Percentiles rank a stretch among this genome's conserved stretches.
Conservation (phyloP, 2,329 filamentous ascomycete genomes). For the Alternaria infectoria region DNA sequence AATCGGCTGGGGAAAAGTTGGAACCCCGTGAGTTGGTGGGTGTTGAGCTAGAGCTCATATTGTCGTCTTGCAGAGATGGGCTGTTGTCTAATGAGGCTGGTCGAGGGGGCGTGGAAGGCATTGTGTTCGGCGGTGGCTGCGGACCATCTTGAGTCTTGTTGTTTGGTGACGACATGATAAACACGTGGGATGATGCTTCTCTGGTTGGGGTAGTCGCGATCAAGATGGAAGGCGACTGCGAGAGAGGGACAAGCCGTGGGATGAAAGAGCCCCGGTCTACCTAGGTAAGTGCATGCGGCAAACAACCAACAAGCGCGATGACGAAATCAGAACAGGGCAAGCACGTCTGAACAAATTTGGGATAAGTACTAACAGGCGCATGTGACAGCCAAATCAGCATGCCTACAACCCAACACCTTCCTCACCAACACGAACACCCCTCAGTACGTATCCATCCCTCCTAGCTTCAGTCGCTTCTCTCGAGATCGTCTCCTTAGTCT, state of each 20-base stretch:
- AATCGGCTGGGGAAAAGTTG: constrained; percentile 16
- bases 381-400: background rate
- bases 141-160: background rate
- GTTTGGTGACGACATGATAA: background rate
- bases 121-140: background rate
- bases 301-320: background rate
- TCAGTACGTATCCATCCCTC: constrained; percentile 40
- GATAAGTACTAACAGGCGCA: background rate
- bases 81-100: background rate
- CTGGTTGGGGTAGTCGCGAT: background rate
- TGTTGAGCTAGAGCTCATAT: background rate
- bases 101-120: background rate
- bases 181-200: background rate
- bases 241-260: background rate
- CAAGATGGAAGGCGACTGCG: background rate
- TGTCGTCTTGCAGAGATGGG: background rate
- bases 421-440: constrained; percentile 39
- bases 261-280: too few species aligned
- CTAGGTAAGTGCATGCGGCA: background rate
- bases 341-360: background rate
- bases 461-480: constrained; percentile 35
- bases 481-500: constrained; percentile 26
- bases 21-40: background rate
- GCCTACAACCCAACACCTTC: constrained; percentile 27
- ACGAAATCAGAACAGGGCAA: background rate